Percentiles rank a stretch among this genome's conserved stretches.
phyloP scores from a whole-genome alignment of 1,284 basidiomycete genomes.

The Puccinia sorghi region DNA sequence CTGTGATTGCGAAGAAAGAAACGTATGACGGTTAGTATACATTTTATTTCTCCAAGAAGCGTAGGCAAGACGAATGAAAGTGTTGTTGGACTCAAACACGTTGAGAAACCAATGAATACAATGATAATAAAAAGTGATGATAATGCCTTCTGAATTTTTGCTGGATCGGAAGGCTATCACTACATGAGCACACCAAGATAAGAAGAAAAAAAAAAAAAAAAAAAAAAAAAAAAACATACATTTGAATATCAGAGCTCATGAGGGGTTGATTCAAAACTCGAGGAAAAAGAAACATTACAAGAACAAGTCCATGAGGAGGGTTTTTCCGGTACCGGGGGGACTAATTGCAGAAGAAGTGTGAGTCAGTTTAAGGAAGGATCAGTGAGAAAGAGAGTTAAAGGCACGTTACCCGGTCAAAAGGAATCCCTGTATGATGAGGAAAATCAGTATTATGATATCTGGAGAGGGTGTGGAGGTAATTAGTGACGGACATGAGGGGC shows the following conservation, averaged over 20 bases:
- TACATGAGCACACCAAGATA: not conserved
- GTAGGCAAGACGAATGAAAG: not conserved
- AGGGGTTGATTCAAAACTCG: not conserved
- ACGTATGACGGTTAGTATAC: constrained; percentile 40
- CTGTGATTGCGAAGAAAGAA: not conserved
- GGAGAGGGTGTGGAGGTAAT: not conserved
- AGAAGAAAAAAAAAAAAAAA: not conserved
- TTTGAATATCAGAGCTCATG: not conserved
- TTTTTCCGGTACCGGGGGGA: constrained; percentile 60
- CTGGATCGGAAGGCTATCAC: constrained; percentile 58
- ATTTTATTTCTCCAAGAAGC: not conserved
- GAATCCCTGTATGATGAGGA: constrained; percentile 15
- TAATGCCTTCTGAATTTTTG: constrained; percentile 70
- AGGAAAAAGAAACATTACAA: constrained; percentile 61
- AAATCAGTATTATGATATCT: not conserved
- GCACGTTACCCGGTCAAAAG: constrained; percentile 19
- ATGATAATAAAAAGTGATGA: constrained; percentile 68
- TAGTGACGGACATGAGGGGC: constrained; percentile 13
- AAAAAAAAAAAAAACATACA: not conserved
- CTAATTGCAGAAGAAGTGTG: not conserved
- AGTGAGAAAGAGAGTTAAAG: not conserved
- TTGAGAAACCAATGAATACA: constrained; percentile 69
- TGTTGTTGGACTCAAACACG: constrained; percentile 61
- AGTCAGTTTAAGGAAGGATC: not conserved
- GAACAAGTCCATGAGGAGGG: constrained; percentile 70